Conservation (phyloP, 306 rosid genomes). For the Fragaria ananassa region DNA sequence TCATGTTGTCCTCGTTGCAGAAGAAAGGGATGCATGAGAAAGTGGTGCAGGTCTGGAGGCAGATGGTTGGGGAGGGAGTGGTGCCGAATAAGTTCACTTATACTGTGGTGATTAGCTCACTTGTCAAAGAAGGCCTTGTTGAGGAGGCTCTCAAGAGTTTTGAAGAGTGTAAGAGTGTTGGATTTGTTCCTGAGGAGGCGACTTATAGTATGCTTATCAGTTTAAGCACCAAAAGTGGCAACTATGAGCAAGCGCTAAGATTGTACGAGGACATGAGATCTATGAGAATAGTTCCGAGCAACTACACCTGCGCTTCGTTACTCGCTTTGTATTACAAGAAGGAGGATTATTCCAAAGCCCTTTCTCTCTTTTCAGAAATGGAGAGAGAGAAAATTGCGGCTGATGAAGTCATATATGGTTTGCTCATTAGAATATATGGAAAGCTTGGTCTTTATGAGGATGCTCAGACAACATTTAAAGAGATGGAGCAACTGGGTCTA, state of each 20-base stretch:
- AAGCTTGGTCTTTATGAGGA: slow-evolving; percentile 80
- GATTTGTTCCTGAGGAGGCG: slow-evolving; percentile 75
- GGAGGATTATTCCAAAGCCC: slow-evolving; percentile 82
- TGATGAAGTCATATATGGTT: slow-evolving; percentile 95
- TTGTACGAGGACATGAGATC: slow-evolving; percentile 71
- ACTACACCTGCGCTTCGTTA: slow-evolving; percentile 86
- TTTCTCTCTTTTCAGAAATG: slow-evolving; percentile 85
- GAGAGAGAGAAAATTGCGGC: slow-evolving; percentile 45
- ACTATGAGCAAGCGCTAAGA: slow-evolving; percentile 51
- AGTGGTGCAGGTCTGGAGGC: slow-evolving; percentile 65
- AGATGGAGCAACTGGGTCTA: slow-evolving; percentile 58
- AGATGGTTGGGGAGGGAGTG: slow-evolving; percentile 57
- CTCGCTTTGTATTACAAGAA: slow-evolving; percentile 75
- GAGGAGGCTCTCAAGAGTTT: slow-evolving; percentile 65
- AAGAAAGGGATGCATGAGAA: slow-evolving; percentile 73
- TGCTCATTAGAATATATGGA: slow-evolving; percentile 89
- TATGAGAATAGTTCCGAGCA: slow-evolving; percentile 64
- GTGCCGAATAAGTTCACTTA: slow-evolving; percentile 61
- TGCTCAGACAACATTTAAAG: slow-evolving; percentile 69
- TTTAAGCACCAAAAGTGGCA: slow-evolving; percentile 55
- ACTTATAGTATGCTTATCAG: slow-evolving; percentile 73
- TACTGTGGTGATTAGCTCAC: slow-evolving; percentile 67
- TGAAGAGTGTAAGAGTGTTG: slow-evolving; percentile 51
- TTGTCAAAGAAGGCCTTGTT: slow-evolving; percentile 50
- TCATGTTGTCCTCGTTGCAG: slow-evolving; percentile 94